These are phyloP conservation scores for Deuterostichococcus epilithicus DNA, from an alignment of 139 green algal genomes.

Conservation along the genomic window DNA sequence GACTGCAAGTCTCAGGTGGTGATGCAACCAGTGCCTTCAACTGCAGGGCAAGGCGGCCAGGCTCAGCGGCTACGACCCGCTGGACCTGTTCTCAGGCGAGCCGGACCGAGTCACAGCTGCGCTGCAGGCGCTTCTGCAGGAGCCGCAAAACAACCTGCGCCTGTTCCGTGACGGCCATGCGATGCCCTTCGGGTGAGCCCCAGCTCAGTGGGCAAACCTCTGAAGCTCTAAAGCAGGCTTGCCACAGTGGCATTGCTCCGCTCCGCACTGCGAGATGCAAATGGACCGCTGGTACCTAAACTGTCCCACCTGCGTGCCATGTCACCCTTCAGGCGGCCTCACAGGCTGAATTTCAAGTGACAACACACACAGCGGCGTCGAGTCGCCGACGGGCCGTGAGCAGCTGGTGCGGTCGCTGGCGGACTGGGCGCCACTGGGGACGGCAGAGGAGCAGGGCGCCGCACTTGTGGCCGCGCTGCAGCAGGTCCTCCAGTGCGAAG, in stretches of 20 bases:
- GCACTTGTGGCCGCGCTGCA: slow-evolving; percentile 16
- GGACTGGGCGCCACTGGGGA: neutral
- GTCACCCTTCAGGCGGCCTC: too few relatives aligned
- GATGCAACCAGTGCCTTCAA: too few relatives aligned
- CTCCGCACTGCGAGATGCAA: too few relatives aligned
- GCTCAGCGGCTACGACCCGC: slow-evolving; percentile 61
- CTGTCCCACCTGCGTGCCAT: too few relatives aligned
- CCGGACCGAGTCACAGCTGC: slow-evolving; percentile 27
- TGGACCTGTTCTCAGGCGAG: slow-evolving; percentile 72
- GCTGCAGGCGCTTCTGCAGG: slow-evolving; percentile 31
- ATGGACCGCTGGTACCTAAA: too few relatives aligned
- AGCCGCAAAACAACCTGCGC: slow-evolving; percentile 74
- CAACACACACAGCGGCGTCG: neutral
- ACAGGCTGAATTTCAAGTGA: too few relatives aligned
- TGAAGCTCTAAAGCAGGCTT: too few relatives aligned
- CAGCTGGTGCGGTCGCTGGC: neutral
- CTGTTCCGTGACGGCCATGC: slow-evolving; percentile 59
- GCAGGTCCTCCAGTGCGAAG: slow-evolving; percentile 11
- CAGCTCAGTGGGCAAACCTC: too few relatives aligned
- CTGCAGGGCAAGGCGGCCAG: neutral
- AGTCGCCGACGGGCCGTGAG: neutral
- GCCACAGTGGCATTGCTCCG: too few relatives aligned
- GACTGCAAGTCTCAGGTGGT: too few relatives aligned
- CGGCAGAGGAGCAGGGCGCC: neutral
- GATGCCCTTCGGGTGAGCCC: neutral